phyloP scores from a whole-genome alignment of 148 eudicot genomes.

The Vaccinium corymbosum region DNA sequence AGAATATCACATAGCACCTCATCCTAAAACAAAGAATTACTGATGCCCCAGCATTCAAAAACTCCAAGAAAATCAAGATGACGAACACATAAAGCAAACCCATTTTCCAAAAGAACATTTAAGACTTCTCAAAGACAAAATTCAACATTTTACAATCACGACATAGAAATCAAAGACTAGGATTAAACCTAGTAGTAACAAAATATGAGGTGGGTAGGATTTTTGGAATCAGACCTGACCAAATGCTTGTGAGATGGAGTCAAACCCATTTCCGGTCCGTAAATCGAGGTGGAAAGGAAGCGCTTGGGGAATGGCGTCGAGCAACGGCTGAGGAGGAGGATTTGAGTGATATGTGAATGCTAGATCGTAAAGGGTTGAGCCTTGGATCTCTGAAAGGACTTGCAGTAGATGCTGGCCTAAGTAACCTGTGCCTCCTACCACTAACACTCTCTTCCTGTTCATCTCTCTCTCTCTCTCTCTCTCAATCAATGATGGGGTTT shows the following conservation, averaged over 20 bases:
- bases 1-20: not conserved
- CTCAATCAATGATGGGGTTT: not conserved
- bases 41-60: not conserved
- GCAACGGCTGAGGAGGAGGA: slow-evolving; percentile 50
- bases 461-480: slow-evolving; percentile 18
- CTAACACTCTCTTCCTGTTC: slow-evolving; percentile 48
- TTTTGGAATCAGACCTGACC: slow-evolving; percentile 51
- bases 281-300: slow-evolving; percentile 60
- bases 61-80: not conserved
- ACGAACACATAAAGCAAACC: not conserved
- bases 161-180: too few species aligned
- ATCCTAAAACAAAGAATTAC: not conserved
- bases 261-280: slow-evolving; percentile 48
- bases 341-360: slow-evolving; percentile 65
- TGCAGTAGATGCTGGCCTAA: slow-evolving; percentile 73
- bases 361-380: slow-evolving; percentile 24
- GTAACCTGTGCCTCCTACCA: slow-evolving; percentile 85
- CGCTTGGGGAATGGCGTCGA: slow-evolving; percentile 50
- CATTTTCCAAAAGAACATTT: not conserved
- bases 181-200: not conserved
- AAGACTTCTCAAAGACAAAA: not conserved
- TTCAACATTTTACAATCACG: not conserved
- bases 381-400: slow-evolving; percentile 24
- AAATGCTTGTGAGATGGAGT: slow-evolving; percentile 43
- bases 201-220: not conserved